Conservation (phyloP, 495 filamentous ascomycete species). For the Penicillium nucicola region DNA sequence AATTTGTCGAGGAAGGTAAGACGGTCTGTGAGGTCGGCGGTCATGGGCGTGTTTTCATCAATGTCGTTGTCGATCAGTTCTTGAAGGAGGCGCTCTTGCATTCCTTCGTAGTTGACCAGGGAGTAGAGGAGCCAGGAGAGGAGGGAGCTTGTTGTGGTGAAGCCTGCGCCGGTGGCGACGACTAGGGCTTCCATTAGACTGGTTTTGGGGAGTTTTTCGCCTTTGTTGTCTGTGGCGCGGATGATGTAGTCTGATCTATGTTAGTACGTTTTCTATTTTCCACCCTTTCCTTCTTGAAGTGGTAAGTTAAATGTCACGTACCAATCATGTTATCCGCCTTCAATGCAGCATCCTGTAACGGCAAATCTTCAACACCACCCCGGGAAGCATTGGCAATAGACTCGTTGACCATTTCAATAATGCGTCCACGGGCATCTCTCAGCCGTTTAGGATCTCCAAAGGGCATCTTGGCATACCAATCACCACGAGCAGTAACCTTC, state of each 20-base stretch:
- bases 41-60: constrained; percentile 31
- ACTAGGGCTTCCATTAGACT: constrained; percentile 27
- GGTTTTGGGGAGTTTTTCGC: constrained; percentile 46
- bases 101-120: constrained; percentile 44
- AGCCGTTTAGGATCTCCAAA: constrained; percentile 49
- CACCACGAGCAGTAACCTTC: constrained; percentile 43
- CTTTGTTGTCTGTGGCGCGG: constrained; percentile 49
- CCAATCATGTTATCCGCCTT: constrained; percentile 45
- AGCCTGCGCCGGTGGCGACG: constrained; percentile 48
- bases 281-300: not conserved
- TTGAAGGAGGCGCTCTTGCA: constrained; percentile 51
- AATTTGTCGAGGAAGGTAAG: constrained; percentile 51
- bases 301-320: constrained; percentile 14
- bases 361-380: constrained; percentile 37
- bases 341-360: constrained; percentile 50
- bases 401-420: constrained; percentile 35
- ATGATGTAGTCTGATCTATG: constrained; percentile 37
- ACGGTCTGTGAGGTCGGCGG: constrained; percentile 35
- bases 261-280: not conserved
- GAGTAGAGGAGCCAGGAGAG: constrained; percentile 54
- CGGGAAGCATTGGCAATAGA: constrained; percentile 30
- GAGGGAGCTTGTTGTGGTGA: constrained; percentile 50
- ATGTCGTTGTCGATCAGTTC: constrained; percentile 51
- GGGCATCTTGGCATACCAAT: constrained; percentile 50
- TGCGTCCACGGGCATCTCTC: constrained; percentile 17